Conservation (phyloP, 2,329 filamentous ascomycete species). For the Sporothrix variecibatus region DNA sequence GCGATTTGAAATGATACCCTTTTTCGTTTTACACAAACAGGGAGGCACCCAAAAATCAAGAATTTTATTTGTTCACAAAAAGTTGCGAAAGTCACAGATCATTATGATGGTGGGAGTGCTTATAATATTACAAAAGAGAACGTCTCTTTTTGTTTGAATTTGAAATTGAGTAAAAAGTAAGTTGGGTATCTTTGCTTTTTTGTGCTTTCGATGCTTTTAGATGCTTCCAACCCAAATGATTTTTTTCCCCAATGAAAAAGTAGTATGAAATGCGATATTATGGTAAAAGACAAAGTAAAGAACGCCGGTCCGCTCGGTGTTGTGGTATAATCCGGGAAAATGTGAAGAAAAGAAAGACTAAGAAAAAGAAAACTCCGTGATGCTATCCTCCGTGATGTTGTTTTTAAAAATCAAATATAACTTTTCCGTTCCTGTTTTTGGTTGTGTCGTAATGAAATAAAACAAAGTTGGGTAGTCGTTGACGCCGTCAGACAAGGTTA, state of each 20-base stretch:
- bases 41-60: constrained; percentile 16
- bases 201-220: constrained; percentile 7
- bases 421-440: neutral
- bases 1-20: constrained; percentile 30
- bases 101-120: neutral
- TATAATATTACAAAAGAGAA: neutral
- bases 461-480: neutral
- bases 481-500: neutral
- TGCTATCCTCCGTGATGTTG: neutral
- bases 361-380: neutral
- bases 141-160: neutral
- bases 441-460: neutral
- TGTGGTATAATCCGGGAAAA: constrained; percentile 13
- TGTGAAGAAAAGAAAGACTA: neutral
- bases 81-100: neutral
- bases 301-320: constrained; percentile 20
- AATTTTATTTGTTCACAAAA: constrained; percentile 12
- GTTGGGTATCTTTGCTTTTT: constrained; percentile 20
- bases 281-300: neutral
- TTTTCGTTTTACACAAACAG: constrained; percentile 30
- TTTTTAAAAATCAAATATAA: constrained; percentile 5
- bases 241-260: neutral
- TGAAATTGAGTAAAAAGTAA: neutral
- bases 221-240: neutral
- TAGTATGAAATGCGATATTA: neutral